phyloP scores from a whole-genome alignment of 2,329 filamentous ascomycete genomes.

The Colletotrichum gigasporum region DNA sequence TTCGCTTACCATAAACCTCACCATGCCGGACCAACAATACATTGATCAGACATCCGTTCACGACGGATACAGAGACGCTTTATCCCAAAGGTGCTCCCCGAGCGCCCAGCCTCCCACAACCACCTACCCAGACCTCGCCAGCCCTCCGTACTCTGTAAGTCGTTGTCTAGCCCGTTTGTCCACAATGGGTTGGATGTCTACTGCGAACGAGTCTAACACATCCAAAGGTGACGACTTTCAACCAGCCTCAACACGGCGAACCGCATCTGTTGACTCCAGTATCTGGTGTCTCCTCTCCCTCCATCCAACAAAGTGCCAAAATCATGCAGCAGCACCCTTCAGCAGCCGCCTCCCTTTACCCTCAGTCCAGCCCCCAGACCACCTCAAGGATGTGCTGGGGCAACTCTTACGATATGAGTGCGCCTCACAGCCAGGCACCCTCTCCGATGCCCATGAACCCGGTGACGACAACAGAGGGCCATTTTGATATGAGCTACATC shows the following conservation, averaged over 20 bases:
- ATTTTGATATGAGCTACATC: conserved; percentile 49
- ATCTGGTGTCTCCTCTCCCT: conserved; percentile 59
- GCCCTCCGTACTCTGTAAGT: conserved; percentile 44
- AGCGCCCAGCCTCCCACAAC: conserved; percentile 1
- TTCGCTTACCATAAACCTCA: neutral
- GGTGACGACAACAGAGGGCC: conserved; percentile 43
- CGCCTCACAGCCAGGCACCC: conserved; percentile 51
- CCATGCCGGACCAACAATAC: conserved; percentile 31
- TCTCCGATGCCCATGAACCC: conserved; percentile 57
- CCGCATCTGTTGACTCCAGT: conserved; percentile 59
- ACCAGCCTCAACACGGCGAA: conserved; percentile 47
- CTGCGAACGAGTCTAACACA: neutral
- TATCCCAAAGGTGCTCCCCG: conserved; percentile 23
- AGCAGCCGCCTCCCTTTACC: conserved; percentile 45
- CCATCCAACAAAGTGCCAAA: conserved; percentile 54
- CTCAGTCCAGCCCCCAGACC: conserved; percentile 59
- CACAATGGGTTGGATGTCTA: no score
- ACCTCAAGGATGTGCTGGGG: conserved; percentile 58
- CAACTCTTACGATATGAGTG: conserved; percentile 51
- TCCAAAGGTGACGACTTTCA: conserved; percentile 43
- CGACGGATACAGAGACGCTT: conserved; percentile 20
- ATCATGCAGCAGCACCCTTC: conserved; percentile 51
- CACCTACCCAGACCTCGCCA: conserved; percentile 18
- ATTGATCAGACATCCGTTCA: conserved; percentile 8
- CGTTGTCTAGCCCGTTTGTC: neutral